Evolutionary conservation across 1,284 basidiomycete species (phyloP), one percentile per base, ranked within the genome.

Genomic region (Leccinum subrobustum): DNA sequence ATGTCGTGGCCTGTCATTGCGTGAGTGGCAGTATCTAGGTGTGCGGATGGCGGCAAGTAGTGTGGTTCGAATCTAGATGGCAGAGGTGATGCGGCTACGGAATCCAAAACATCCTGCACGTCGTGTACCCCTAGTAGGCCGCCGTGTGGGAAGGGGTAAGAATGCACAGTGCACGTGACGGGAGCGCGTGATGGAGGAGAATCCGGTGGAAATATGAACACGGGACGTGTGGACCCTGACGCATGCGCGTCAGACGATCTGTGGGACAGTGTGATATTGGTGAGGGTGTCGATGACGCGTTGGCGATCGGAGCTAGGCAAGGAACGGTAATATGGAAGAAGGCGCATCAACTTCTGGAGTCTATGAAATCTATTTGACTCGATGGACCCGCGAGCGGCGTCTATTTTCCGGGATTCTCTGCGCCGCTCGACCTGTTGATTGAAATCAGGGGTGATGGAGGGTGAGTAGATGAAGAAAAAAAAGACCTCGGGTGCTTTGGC

Each of bases 401-500:
- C 74, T 37, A 83, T 69, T 35, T 73, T 76, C 52, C 81, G 82
- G 6, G 77, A 73, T 56, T 80, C 77, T 63, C 77, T 79, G 57
- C 89, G 75, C 52, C 86, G 78, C 61, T 81, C 77, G 14, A 76
- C 69, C 84, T 87, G 37, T 20, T n/a, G 4, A 54, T 56, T 52
- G 39, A 54, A 56, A 61, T 64, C 51, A 55, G 63, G n/a, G 42
- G 4, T 20, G 42, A 12, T 44, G 50, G 25, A 69, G 14, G 18
- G 48, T 52, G 23, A 31, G 25, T 39, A 3, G 55, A 54, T 55
- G 39, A 52, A 54, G n/a, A 20, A 63, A n/a, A 63, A 63, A 65
- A 75, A 58, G 60, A 89, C 91, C 81, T 93, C 91, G 39, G 77
- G 75, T 42, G 81, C 77, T 70, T 93, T 93, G 3, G 91, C 91